Evolutionary conservation across 1,284 basidiomycete genomes (phyloP).

Genomic region (Tremellales sp.): DNA sequence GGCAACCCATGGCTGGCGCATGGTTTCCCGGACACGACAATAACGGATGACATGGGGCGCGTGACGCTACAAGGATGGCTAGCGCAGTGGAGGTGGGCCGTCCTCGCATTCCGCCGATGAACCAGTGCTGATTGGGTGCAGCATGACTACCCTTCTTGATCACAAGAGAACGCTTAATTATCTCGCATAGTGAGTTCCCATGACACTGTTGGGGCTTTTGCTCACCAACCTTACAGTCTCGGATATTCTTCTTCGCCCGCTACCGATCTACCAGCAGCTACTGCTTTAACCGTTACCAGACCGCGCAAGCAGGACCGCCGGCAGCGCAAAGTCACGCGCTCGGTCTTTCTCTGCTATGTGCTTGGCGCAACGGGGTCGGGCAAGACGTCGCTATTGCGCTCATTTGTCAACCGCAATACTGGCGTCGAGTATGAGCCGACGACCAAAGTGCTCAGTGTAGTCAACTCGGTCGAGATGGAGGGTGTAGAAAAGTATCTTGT

Average conservation of each 20-base stretch:
- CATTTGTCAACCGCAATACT: conserved; percentile 78
- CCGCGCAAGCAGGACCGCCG: conserved; percentile 79
- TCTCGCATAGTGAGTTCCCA: conserved; percentile 77
- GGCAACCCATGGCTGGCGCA: conserved; percentile 86
- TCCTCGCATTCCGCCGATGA: not conserved
- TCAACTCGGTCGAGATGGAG: conserved; percentile 90
- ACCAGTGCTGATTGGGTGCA: conserved; percentile 37
- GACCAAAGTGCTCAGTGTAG: conserved; percentile 82
- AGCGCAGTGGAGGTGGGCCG: conserved; percentile 87
- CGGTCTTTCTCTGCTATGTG: conserved; percentile 88
- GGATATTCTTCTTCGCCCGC: conserved; percentile 49
- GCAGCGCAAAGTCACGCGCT: conserved; percentile 79
- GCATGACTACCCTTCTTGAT: conserved; percentile 94
- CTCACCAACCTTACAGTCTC: conserved; percentile 23
- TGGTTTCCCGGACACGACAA: conserved; percentile 83
- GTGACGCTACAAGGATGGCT: conserved; percentile 97
- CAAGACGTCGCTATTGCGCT: conserved; percentile 80
- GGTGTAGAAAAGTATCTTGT: conserved; percentile 95
- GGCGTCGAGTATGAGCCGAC: conserved; percentile 72
- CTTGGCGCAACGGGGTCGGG: conserved; percentile 94
- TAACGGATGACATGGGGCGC: conserved; percentile 81
- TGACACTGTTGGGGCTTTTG: conserved; percentile 17
- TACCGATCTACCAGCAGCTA: conserved; percentile 55
- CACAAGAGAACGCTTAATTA: conserved; percentile 88
- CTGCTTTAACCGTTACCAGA: conserved; percentile 73